Evolutionary conservation across 345 rosid genomes (phyloP).

Genomic region (Eucalyptus sp.): DNA sequence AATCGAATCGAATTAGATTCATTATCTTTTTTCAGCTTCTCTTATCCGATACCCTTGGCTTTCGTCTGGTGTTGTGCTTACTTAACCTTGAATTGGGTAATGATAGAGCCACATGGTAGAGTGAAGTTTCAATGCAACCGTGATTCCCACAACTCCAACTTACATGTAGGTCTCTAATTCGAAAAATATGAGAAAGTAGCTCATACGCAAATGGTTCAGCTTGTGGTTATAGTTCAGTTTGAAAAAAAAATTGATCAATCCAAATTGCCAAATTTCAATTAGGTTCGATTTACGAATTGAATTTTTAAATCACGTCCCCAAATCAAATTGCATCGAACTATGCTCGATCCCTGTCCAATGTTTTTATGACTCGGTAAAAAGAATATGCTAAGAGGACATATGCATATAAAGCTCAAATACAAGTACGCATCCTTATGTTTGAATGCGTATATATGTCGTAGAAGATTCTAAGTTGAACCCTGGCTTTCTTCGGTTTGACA

Average conservation of each 20-base stretch:
- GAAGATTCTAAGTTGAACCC: not conserved
- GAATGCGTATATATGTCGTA: not conserved
- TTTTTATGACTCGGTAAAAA: not conserved
- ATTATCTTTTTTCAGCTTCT: not conserved
- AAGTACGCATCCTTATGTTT: not conserved
- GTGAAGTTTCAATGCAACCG: not conserved
- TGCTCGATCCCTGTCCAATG: not conserved
- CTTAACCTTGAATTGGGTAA: not conserved
- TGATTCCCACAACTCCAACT: not conserved
- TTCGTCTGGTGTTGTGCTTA: not conserved
- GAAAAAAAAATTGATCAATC: not conserved
- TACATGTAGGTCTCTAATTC: not conserved
- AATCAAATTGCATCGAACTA: not conserved
- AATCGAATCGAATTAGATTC: not conserved
- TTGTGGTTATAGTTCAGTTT: not conserved
- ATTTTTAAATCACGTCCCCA: not conserved
- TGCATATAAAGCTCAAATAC: not conserved
- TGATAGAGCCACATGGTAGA: not conserved
- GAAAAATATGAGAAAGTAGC: not conserved
- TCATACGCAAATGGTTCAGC: not conserved
- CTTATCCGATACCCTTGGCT: not conserved
- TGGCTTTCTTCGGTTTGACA: not conserved
- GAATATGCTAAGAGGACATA: not conserved
- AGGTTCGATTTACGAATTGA: accelerated
- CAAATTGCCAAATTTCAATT: not conserved